Base-by-base conservation (phyloP, 352 stramenopile species). In the Globisporangium middletonii region DNA sequence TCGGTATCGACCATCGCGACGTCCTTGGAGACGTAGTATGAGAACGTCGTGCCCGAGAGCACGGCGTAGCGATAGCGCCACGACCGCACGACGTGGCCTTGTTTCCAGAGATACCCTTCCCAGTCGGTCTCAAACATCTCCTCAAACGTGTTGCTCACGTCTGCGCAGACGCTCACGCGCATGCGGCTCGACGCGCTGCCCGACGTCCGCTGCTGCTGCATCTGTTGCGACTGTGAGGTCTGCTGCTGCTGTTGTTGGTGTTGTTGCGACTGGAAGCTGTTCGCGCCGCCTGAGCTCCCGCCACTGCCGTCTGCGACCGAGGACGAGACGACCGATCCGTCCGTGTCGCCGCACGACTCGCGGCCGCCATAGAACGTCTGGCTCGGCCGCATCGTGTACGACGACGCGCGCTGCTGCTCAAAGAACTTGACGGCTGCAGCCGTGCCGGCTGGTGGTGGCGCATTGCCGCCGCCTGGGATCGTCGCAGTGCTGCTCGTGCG, bases 51-150 rank as follows among this genome's bases (percentile, higher is more conserved):
- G 55, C 82, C 84, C 37, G 82, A 89, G 27, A 94, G 71, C 42
- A 94, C 75, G 5, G 81, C 82, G 65, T 92, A 94, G 48, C 84
- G 84, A 53, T 90, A 88, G 19, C 84, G 75, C 84, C 84, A 94
- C 48, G 83, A 89, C 61, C 83, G 82, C 53, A 94, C 82, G 54
- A 94, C 84, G 52, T 94, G 82, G 26, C 84, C 83, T 61, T 94
- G 84, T 55, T 94, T 94, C 83, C 83, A 92, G 48, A 92, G 76
- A 59, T 94, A 94, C 5, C 84, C 84, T 60, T 94, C 84, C 84
- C 84, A 94, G 63, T 94, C 83, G 43, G 84, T 94, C 63, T 94
- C 84, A 44, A 91, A 91, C 59, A 89, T 75, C 55, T 94, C 83
- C 41, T 94, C 83, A 35, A 89, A 91, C 16, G 79, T 71, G 60